Base-by-base conservation (phyloP, 225 moss, liverwort and hornwort species). In the Anthoceros angustus region DNA sequence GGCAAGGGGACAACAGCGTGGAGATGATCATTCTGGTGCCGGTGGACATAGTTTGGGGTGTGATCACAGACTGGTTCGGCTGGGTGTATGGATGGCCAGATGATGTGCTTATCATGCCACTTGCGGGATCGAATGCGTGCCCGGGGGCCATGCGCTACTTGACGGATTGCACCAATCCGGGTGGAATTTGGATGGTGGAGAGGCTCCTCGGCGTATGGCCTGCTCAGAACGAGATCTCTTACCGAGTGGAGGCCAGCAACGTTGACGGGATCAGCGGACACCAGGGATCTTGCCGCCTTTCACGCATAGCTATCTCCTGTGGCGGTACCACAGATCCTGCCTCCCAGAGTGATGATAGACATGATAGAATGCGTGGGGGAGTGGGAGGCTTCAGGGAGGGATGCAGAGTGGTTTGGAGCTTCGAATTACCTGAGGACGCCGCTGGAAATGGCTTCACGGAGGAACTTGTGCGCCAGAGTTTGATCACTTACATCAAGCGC, bases 41-140 rank as follows among this genome's bases (percentile, higher is more conserved):
- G 7, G 16, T 55, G 55, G 18, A 55, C 55, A 20, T 23, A 15
- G 55, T 20, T 18, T 55, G 55, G 55, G 55, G n/a, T 8, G 55
- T 55, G 55, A 55, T 55, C 55, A 55, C 55, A 55, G 55, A 55
- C 14, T 55, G 55, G 55, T 55, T 55, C 55, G 14, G 55, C 55
- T 18, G 18, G 8, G n/a, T 55, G n/a, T 55, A 55, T 23, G 55
- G 55, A 8, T 55, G 55, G 55, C 55, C 55, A 12, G 55, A 55
- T 23, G 55, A 55, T 55, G 8, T 55, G 10, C 7, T 55, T 23
- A 20, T 55, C 55, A 18, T 7, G 55, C 16, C 55, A 4, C 6
- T 55, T 5, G 55, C 18, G 55, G 55, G 55, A 15, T 18, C 55
- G n/a, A 55, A 55, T 55, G 55, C 55, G 14, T 55, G 55, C 55